These are phyloP conservation scores for Annulohypoxylon stygium DNA, from an alignment of 495 filamentous ascomycete genomes.

Conservation along the genomic window DNA sequence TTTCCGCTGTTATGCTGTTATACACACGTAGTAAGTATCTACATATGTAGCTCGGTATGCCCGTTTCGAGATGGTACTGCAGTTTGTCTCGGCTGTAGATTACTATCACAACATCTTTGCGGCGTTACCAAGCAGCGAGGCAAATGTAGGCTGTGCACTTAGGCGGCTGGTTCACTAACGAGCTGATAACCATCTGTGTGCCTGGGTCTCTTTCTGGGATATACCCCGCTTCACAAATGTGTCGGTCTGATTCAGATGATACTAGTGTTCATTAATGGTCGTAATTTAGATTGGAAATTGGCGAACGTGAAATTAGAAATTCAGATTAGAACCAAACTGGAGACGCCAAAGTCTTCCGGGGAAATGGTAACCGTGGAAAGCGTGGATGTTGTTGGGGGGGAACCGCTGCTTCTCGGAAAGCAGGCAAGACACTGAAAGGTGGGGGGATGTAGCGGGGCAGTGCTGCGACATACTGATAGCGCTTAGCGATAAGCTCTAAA, in stretches of 20 bases:
- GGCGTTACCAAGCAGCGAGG: neutral
- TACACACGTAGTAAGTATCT: neutral
- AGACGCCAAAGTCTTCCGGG: neutral
- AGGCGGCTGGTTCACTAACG: neutral
- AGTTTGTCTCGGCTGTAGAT: neutral
- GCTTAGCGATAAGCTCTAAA: conserved; percentile 31
- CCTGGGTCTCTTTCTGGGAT: neutral
- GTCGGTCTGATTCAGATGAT: neutral
- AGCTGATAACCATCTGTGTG: neutral
- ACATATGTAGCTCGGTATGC: conserved; percentile 29
- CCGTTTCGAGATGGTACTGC: conserved; percentile 24
- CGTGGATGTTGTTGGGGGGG: neutral
- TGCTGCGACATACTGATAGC: conserved; percentile 26
- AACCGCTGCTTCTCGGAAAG: conserved; percentile 4
- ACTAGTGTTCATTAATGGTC: neutral
- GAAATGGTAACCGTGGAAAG: neutral
- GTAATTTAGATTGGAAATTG: neutral
- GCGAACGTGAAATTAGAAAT: neutral
- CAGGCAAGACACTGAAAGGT: neutral
- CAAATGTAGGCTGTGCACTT: neutral
- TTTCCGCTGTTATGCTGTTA: neutral
- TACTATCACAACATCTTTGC: conserved; percentile 1
- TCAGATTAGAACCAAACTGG: neutral
- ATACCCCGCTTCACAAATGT: neutral
- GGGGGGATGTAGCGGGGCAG: conserved; percentile 12